A percentile compares a stretch with the other conserved stretches of the same genome.
Evolutionary conservation across 2,329 filamentous ascomycete species (phyloP).

Genomic region (Calonectria leucothoes): DNA sequence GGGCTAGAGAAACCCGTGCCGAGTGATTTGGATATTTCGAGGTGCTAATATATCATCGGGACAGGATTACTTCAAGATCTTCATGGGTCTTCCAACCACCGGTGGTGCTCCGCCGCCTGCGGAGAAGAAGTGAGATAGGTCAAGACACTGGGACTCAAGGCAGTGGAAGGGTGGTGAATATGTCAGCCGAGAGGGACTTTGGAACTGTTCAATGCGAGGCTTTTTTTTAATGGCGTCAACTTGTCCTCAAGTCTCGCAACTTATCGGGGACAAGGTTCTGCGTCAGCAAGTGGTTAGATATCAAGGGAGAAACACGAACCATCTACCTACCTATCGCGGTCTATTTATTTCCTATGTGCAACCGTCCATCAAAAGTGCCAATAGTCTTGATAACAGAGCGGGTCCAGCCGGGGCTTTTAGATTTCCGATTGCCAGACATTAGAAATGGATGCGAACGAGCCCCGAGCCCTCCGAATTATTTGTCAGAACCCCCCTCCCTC

Average conservation of each 20-base stretch:
- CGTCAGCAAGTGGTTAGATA: neutral
- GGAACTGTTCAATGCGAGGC: neutral
- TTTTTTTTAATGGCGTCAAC: neutral
- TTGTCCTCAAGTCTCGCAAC: neutral
- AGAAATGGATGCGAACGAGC: neutral
- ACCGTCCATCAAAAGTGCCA: neutral
- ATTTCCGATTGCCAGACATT: neutral
- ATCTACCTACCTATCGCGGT: neutral
- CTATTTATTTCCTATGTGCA: neutral
- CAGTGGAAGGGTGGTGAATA: neutral
- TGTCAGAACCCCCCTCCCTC: neutral
- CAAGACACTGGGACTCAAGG: neutral
- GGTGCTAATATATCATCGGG: slow-evolving; percentile 35
- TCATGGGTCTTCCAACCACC: slow-evolving; percentile 87
- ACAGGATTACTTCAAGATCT: slow-evolving; percentile 88
- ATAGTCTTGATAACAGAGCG: slow-evolving; percentile 1
- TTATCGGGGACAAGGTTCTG: neutral
- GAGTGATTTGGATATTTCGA: neutral
- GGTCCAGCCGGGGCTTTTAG: neutral
- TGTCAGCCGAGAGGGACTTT: neutral
- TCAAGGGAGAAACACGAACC: neutral
- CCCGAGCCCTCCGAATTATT: neutral
- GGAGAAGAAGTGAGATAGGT: slow-evolving; percentile 60
- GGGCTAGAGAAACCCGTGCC: neutral
- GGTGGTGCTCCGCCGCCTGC: slow-evolving; percentile 72